Evolutionary conservation across 1,284 basidiomycete species (phyloP), one percentile per base, ranked within the genome.

Genomic region (Fomitopsis palustris): DNA sequence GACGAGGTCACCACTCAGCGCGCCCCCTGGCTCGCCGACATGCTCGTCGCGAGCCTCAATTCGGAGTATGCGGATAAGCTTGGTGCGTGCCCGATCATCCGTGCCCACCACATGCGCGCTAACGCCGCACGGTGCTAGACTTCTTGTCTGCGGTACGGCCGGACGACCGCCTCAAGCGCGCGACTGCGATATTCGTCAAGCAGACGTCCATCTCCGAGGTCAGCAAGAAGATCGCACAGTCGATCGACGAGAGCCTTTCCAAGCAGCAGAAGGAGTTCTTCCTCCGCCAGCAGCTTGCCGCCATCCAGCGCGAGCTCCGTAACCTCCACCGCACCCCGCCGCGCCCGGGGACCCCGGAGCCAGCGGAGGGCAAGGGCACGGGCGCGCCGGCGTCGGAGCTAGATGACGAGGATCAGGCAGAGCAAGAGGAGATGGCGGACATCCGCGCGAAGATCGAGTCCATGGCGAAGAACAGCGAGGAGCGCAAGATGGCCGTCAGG

Each of bases 231-330:
- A 90, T 92, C 54, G 85, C 87, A 2, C 81, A 81, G 31, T 85
- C 87, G n/a, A 85, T 92, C 14, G 87, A 90, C 63, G 90, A 92
- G 70, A 85, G 84, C 0, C 79, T 92, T 16, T 88, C 87, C 29
- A 90, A 89, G 61, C 90, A 92, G 65, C 90, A 92, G 74, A 92
- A 92, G 66, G 90, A 92, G 62, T 87, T 87, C 69, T 92, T 90
- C 75, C 79, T 92, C 2, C 86, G 89, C 57, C 93, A 96, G 70
- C 94, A 96, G 70, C 84, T 95, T 51, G 88, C 91, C 31, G 93
- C 91, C 10, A 95, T 96, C 65, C 91, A 95, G 67, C 87, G 92
- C 55, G 94, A 96, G 73, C 81, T 96, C 12, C 85, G 88, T 39
- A 78, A 77, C 17, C 77, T 92, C n/a, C 70, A 80, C 17, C 71